These are phyloP conservation scores for Zygoascus bituminiphila DNA, from an alignment of 805 yeast species.

Conservation along the genomic window DNA sequence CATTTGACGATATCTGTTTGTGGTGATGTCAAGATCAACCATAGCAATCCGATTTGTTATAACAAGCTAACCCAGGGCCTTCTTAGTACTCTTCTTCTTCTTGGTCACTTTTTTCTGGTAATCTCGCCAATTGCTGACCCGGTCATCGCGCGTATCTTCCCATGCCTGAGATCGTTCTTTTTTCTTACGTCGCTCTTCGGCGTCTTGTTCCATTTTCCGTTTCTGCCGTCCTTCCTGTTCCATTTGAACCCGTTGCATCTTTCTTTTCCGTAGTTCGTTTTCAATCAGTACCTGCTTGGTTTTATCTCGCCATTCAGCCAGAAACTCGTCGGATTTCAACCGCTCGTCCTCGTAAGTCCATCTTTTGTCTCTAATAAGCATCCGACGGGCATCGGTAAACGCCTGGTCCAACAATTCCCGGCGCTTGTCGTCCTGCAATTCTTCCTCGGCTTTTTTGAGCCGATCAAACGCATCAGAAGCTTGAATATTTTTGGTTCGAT, in stretches of 20 bases:
- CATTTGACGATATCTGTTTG: background rate
- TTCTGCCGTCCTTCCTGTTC: constrained; percentile 34
- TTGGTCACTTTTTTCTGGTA: constrained; percentile 38
- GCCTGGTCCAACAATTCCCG: constrained; percentile 38
- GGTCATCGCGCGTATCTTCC: constrained; percentile 51
- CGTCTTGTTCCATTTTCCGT: constrained; percentile 29
- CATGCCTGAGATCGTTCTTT: constrained; percentile 40
- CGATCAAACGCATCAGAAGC: constrained; percentile 60
- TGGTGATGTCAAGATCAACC: background rate
- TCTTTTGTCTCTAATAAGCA: constrained; percentile 31
- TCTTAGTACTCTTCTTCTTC: constrained; percentile 37
- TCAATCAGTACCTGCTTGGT: constrained; percentile 39
- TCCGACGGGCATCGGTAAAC: constrained; percentile 37
- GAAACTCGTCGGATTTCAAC: constrained; percentile 31
- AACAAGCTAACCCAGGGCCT: constrained; percentile 33
- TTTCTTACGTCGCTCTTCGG: constrained; percentile 29
- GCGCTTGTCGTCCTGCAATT: constrained; percentile 31
- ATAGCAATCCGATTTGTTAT: background rate
- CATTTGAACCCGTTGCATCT: constrained; percentile 36
- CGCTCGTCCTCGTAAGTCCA: constrained; percentile 35
- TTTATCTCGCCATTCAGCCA: constrained; percentile 35
- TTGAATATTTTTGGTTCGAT: constrained; percentile 44
- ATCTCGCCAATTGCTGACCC: constrained; percentile 55
- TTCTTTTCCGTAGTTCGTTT: constrained; percentile 37
- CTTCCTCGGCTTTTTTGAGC: constrained; percentile 49